phyloP scores from a whole-genome alignment of 345 rosid genomes.

The Dipteronia sinensis region DNA sequence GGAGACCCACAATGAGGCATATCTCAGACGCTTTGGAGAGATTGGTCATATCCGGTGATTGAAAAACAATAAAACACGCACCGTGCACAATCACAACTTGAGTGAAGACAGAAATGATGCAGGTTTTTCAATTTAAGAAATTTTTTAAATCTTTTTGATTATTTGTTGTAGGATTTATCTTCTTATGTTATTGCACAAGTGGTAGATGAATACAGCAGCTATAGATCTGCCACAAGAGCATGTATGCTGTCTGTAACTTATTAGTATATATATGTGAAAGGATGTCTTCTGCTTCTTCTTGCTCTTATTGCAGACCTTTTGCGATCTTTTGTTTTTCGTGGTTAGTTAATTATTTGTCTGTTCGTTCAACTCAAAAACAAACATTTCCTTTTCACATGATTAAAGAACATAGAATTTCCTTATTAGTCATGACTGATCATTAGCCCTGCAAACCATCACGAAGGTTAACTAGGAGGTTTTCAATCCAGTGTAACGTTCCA shows the following conservation, averaged over 20 bases:
- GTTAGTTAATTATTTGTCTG: not conserved
- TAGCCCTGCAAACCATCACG: too few species aligned
- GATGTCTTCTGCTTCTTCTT: slow-evolving; percentile 20
- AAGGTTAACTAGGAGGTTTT: too few species aligned
- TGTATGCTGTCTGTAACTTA: slow-evolving; percentile 4
- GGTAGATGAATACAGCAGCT: slow-evolving; percentile 18
- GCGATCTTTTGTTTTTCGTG: slow-evolving; percentile 8
- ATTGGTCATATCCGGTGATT: slow-evolving; percentile 42
- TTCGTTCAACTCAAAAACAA: not conserved
- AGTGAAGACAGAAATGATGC: slow-evolving; percentile 8
- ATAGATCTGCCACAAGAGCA: slow-evolving; percentile 24
- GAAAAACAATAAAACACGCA: slow-evolving; percentile 14
- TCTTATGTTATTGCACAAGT: slow-evolving; percentile 18
- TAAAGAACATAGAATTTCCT: not conserved
- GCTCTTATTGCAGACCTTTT: slow-evolving; percentile 24
- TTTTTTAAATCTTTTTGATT: slow-evolving; percentile 8
- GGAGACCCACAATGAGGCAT: slow-evolving; percentile 86
- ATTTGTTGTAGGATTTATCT: slow-evolving; percentile 22
- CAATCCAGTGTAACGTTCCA: too few species aligned
- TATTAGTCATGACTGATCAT: too few species aligned
- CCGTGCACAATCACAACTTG: not conserved
- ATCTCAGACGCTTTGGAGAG: slow-evolving; percentile 65
- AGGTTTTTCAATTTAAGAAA: slow-evolving; percentile 10
- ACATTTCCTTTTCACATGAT: not conserved
- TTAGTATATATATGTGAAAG: slow-evolving; percentile 15